Base-by-base conservation (phyloP, 495 filamentous ascomycete species). In the Neurospora sp. region DNA sequence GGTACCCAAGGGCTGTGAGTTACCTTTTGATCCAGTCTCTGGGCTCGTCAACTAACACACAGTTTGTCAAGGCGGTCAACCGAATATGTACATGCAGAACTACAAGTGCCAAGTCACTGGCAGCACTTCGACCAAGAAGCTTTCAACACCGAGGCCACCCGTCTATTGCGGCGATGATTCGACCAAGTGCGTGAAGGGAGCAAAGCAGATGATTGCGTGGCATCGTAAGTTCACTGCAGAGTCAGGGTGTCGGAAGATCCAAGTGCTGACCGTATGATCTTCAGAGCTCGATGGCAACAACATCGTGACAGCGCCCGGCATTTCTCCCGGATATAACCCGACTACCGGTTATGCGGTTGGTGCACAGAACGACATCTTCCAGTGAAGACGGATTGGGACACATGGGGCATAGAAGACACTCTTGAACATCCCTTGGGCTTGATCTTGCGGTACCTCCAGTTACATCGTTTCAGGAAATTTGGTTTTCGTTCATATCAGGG, bases 201-300 rank as follows among this genome's bases (percentile, higher is more conserved):
- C 87, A 3, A 89, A 89, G 79, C 87, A 88, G 74, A 88, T 88
- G 82, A 83, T 86, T 59, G 85, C 82, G 4, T 86, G 83, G 82
- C 80, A 87, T 72, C 86, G 81, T 83, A 72, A 71, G 81, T 77
- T 38, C 27, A 35, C 31, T 35, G 3, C 31, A 35, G 31, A 35
- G 31, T 35, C 31, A 2, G 31, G 31, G 31, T 35, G 31, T 35
- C 31, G 31, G 27, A 31, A 23, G 35, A 27, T 12, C 3, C 6
- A 12, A 5, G 20, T n/a, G 39, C 46, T 46, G 39, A 71, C 70
- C 31, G 71, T 66, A 72, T 62, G 8, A 48, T 74, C 42, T 73
- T 73, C 41, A 82, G 81, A 86, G 79, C 72, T 70, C 31, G 78
- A 78, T 6, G 81, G 80, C 9, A 79, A 85, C 72, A 87, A 87